These are phyloP conservation scores for Zygotorulaspora chibaensis DNA, from an alignment of 805 yeast genomes.

Conservation along the genomic window DNA sequence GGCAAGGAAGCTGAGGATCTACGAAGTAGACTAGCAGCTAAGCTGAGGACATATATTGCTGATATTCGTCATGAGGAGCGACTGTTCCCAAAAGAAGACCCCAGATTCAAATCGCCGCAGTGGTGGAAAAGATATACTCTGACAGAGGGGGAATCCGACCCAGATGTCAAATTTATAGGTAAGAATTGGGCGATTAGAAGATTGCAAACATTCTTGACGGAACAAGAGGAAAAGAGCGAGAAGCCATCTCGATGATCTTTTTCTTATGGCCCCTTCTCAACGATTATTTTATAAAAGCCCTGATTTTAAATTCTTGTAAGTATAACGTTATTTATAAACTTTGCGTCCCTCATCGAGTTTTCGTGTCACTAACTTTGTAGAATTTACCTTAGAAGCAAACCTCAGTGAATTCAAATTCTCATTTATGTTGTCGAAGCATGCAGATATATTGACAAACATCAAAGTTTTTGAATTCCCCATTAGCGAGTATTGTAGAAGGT, in stretches of 20 bases:
- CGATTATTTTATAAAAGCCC: neutral
- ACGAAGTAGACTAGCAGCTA: constrained; percentile 66
- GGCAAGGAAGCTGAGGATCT: constrained; percentile 64
- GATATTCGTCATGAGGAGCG: constrained; percentile 39
- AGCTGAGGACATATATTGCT: constrained; percentile 59
- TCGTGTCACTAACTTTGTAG: constrained; percentile 39
- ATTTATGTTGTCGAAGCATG: constrained; percentile 52
- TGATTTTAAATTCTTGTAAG: neutral
- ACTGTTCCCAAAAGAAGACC: constrained; percentile 58
- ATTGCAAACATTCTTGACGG: constrained; percentile 46
- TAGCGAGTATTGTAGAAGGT: constrained; percentile 75
- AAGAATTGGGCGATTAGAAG: constrained; percentile 78
- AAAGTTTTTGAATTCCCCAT: constrained; percentile 84
- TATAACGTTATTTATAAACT: neutral
- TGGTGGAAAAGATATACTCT: constrained; percentile 73
- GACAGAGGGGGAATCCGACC: constrained; percentile 63
- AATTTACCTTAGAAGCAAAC: constrained; percentile 81
- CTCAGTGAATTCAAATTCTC: constrained; percentile 84
- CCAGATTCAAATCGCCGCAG: constrained; percentile 57
- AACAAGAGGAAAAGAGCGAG: constrained; percentile 16
- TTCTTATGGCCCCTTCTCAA: neutral
- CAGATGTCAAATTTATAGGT: constrained; percentile 68
- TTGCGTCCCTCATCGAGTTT: neutral
- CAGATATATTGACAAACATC: constrained; percentile 89
- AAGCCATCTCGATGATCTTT: constrained; percentile 2